Base-by-base conservation (phyloP, 768 basidiomycete species). In the Filobasidium wieringae region DNA sequence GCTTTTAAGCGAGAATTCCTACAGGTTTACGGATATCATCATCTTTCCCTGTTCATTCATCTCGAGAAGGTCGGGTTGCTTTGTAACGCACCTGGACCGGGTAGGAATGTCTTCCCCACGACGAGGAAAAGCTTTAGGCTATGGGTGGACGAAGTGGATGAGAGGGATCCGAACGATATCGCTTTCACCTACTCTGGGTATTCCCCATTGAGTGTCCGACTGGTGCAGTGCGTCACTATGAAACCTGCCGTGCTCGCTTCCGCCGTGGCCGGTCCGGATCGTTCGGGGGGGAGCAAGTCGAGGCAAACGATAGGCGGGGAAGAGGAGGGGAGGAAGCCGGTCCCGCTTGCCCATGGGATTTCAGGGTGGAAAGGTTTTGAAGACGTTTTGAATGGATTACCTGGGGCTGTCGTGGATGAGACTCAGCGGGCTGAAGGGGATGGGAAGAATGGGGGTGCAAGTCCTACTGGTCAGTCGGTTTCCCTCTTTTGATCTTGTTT, bases 321-420 rank as follows among this genome's bases (percentile, higher is more conserved):
- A 17, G 34, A 29, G 4, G 60, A 72, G 26, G 77, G 76, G 0
- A 50, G 41, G 1, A 55, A 41, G 27, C 53, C 82, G 70, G 78
- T 86, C 37, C 85, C 68, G 1, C 60, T 83, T 68, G 90, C 91
- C 1, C 91, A 95, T 72, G 86, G 89, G 1, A 86, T 99, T 58
- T 81, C 86, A 8, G 93, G 93, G 2, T 99, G 93, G 92, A 93
- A 87, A 72, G 93, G 91, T 24, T 90, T 99, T 68, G 95, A 97
- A 73, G 93, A 97, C 66, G 81, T 88, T 14, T 70, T 95, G 22
- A 80, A 80, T 33, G 78, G 79, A 53, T 83, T 97, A 55, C 87
- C 90, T 0, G 95, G 95, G 2, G 82, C 83, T 68, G 87, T 84
- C 22, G 81, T 95, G 39, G 92, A 99, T 73, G 79, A 87, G 33